A percentile compares a stretch with the other conserved stretches of the same genome.
Conservation (phyloP, 2,329 filamentous ascomycete genomes). For the Nemania diffusa region DNA sequence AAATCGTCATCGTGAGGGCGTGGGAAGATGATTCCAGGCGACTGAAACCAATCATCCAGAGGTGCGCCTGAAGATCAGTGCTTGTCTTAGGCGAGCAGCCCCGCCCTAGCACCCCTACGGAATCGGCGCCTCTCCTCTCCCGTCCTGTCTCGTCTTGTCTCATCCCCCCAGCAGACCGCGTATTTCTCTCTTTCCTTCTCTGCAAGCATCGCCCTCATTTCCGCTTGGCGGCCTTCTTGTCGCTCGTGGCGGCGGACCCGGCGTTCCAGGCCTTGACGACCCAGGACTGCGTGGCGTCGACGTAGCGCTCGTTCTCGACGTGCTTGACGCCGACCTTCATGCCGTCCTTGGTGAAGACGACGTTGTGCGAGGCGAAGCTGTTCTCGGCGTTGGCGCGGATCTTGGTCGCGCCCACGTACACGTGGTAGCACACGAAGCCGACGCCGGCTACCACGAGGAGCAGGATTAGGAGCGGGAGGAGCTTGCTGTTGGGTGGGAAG, state of each 20-base stretch:
- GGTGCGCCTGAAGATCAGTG: neutral
- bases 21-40: neutral
- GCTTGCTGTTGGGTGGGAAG: conserved; percentile 55
- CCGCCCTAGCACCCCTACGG: neutral
- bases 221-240: conserved; percentile 41
- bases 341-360: conserved; percentile 80
- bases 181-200: neutral
- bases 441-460: conserved; percentile 65
- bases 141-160: neutral
- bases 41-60: neutral
- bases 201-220: conserved; percentile 1
- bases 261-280: conserved; percentile 75
- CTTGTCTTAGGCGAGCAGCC: neutral
- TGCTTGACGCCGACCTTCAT: conserved; percentile 76
- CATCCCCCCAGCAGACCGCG: neutral
- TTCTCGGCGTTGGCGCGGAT: conserved; percentile 73
- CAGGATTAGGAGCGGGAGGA: conserved; percentile 74
- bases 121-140: neutral
- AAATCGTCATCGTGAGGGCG: conserved; percentile 10
- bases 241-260: conserved; percentile 37
- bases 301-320: conserved; percentile 74
- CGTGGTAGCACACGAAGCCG: conserved; percentile 76
- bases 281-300: conserved; percentile 77
- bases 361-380: conserved; percentile 79
- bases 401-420: conserved; percentile 74